These are phyloP conservation scores for Eremochloa ophiuroides DNA, from an alignment of 176 grass and related monocot genomes.

Conservation along the genomic window DNA sequence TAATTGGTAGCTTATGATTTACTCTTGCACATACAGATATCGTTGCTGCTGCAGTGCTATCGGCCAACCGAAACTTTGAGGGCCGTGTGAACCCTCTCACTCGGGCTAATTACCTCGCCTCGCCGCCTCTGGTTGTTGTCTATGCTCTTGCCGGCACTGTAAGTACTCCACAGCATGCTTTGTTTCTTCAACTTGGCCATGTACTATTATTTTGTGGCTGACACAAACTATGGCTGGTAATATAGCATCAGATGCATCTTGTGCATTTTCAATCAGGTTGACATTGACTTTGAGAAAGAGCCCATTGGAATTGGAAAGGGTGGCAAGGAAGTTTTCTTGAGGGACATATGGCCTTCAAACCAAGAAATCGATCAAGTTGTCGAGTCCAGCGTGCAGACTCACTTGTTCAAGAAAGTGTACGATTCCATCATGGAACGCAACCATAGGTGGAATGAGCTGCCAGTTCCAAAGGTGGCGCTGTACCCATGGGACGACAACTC, in stretches of 20 bases:
- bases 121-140: slow-evolving; percentile 38
- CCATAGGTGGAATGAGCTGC: slow-evolving; percentile 40
- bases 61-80: slow-evolving; percentile 41
- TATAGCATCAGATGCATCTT: background rate
- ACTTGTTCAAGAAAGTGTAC: slow-evolving; percentile 54
- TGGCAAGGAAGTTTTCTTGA: slow-evolving; percentile 46
- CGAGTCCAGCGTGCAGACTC: slow-evolving; percentile 41
- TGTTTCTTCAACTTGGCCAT: background rate
- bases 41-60: slow-evolving; percentile 25
- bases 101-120: slow-evolving; percentile 31
- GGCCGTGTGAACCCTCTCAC: slow-evolving; percentile 33
- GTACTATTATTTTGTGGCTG: background rate
- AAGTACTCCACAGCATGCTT: background rate
- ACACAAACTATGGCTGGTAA: background rate
- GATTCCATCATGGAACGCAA: slow-evolving; percentile 42
- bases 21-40: slow-evolving; percentile 13
- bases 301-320: slow-evolving; percentile 53
- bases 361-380: slow-evolving; percentile 61
- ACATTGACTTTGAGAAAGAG: slow-evolving; percentile 71
- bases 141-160: slow-evolving; percentile 42
- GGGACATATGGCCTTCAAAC: slow-evolving; percentile 69
- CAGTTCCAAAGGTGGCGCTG: slow-evolving; percentile 18
- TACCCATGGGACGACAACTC: slow-evolving; percentile 54
- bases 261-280: slow-evolving; percentile 28
- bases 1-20: background rate